phyloP scores from a whole-genome alignment of 192 early-diverging fungal genomes.

The Coemansia sp. region DNA sequence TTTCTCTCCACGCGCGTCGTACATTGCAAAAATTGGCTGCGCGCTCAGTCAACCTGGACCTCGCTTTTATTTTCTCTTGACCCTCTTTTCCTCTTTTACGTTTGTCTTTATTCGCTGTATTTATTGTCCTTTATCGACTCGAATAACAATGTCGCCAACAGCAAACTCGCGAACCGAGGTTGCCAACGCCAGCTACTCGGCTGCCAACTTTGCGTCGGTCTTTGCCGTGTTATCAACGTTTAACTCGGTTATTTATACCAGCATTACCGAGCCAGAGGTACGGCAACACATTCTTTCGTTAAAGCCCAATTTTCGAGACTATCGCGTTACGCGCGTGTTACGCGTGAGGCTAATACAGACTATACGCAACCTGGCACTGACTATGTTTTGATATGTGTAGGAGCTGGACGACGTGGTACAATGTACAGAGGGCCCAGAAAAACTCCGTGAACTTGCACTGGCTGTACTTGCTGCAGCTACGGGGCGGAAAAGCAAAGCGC shows the following conservation, averaged over 20 bases:
- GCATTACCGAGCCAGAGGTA: conserved; percentile 51
- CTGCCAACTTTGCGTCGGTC: conserved; percentile 45
- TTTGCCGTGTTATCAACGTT: conserved; percentile 37
- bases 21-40: neutral
- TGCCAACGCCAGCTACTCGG: conserved; percentile 32
- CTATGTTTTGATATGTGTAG: conserved; percentile 13
- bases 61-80: neutral
- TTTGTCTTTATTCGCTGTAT: neutral
- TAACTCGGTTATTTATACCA: conserved; percentile 15
- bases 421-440: conserved; percentile 18
- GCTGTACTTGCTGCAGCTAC: conserved; percentile 25
- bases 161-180: conserved; percentile 32
- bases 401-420: conserved; percentile 24
- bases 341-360: neutral
- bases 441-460: conserved; percentile 33
- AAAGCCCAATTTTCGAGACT: neutral
- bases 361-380: neutral
- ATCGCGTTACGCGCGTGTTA: neutral
- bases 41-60: neutral
- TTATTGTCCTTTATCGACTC: neutral
- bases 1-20: neutral
- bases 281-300: neutral
- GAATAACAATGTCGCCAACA: conserved; percentile 30
- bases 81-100: neutral
- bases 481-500: conserved; percentile 18